Conservation (phyloP, 371 early-diverging fungal species). For the Sporodiniella umbellata region DNA sequence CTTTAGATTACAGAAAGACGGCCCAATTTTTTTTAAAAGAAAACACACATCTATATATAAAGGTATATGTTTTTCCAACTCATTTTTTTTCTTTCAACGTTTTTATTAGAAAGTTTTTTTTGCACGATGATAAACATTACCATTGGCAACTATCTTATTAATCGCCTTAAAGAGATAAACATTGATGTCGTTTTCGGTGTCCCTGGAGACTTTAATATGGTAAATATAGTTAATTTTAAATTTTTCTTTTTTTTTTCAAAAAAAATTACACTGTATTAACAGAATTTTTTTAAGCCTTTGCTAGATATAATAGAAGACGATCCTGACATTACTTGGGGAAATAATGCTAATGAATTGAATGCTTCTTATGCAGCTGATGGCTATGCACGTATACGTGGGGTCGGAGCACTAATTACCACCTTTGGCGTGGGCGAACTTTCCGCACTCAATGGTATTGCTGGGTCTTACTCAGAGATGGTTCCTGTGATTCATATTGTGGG, state of each 20-base stretch:
- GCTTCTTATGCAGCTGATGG: constrained; percentile 54
- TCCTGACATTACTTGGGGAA: constrained; percentile 32
- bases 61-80: no score
- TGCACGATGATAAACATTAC: constrained; percentile 19
- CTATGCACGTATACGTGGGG: constrained; percentile 43
- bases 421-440: constrained; percentile 59
- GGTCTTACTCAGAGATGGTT: constrained; percentile 51
- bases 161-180: constrained; percentile 45
- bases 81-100: no score
- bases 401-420: constrained; percentile 48
- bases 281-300: no score
- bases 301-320: constrained; percentile 37
- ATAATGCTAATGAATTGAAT: constrained; percentile 44
- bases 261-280: no score
- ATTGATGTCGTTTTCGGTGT: constrained; percentile 42
- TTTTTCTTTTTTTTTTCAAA: no score
- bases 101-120: no score
- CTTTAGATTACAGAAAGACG: no score
- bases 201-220: constrained; percentile 53
- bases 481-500: constrained; percentile 60
- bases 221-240: no score
- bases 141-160: constrained; percentile 31
- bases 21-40: no score
- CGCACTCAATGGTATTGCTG: constrained; percentile 52
- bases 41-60: no score